Base-by-base conservation (phyloP, 2,329 filamentous ascomycete genomes). In the Scedosporium dehoogii region DNA sequence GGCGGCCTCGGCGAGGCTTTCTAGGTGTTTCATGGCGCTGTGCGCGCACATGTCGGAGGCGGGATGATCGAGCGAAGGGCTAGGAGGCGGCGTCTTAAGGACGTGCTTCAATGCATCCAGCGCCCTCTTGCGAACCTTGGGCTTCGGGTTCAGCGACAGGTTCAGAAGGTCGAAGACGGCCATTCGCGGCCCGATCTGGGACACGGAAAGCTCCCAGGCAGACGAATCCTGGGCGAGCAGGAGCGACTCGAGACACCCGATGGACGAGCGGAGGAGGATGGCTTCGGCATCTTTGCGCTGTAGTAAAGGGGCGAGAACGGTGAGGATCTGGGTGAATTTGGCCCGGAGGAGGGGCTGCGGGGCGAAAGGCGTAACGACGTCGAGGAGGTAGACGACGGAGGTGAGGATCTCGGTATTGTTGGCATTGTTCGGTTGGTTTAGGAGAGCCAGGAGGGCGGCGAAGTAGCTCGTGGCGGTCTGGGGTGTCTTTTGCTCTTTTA, bases 21-120 rank as follows among this genome's bases (percentile, higher is more conserved):
- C 84, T 65, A 97, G 78, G 72, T 88, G 92, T 74, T 86, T 86
- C 76, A 97, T 81, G 23, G 91, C 91, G 27, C 90, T 92, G 74
- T 96, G 91, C 18, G 94, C 94, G 76, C 93, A 97, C 86, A 97
- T 93, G 72, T 96, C 92, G 57, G 93, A 90, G 27, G 92, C 94
- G 1, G 94, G 94, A 72, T 99, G 94, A 68, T 99, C 94, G 64
- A 97, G 77, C 3, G 91, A 92, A 1, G 94, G 94, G 66, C 91
- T 96, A 0, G 93, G 92, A 0, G 94, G 94, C 7, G 92, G 90
- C 65, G 86, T 89, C 73, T 88, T 87, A 63, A 99, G 82, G 4
- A 99, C 86, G 66, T 88, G 90, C 61, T 87, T 86, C 67, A 99
- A 75, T 2, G 92, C 91, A 71, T 97, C 93, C 73, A 96, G 91